A percentile compares a stretch with the other conserved stretches of the same genome.
phyloP scores from a whole-genome alignment of 2,329 filamentous ascomycete species.

The Cladosporium sp. region DNA sequence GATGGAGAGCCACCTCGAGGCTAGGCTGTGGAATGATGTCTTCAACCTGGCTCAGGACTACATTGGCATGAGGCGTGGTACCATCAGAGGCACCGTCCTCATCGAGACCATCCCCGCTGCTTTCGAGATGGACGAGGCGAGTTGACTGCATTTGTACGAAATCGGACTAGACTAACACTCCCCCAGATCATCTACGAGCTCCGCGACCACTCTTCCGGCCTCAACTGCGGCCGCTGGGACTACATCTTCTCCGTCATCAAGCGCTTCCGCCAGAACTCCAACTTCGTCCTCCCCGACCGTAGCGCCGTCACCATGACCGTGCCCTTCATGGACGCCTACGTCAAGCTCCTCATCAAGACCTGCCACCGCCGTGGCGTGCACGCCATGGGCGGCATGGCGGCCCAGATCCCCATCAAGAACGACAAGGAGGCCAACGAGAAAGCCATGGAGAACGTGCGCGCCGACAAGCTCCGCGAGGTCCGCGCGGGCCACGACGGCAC shows the following conservation, averaged over 20 bases:
- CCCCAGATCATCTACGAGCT: slow-evolving; percentile 90
- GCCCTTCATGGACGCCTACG: slow-evolving; percentile 96
- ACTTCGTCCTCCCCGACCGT: slow-evolving; percentile 90
- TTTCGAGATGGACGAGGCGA: slow-evolving; percentile 94
- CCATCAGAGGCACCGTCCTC: slow-evolving; percentile 87
- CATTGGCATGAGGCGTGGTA: slow-evolving; percentile 81
- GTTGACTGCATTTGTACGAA: neutral
- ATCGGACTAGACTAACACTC: slow-evolving; percentile 14
- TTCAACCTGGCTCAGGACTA: slow-evolving; percentile 96
- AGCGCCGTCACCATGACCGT: slow-evolving; percentile 92
- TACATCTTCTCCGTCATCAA: slow-evolving; percentile 99
- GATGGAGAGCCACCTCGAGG: slow-evolving; percentile 93
- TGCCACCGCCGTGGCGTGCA: slow-evolving; percentile 97
- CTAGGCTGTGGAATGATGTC: slow-evolving; percentile 93
- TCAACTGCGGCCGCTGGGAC: slow-evolving; percentile 99
- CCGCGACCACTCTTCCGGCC: slow-evolving; percentile 86
- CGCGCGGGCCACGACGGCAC: slow-evolving; percentile 93
- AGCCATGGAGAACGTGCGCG: slow-evolving; percentile 87
- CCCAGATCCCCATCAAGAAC: slow-evolving; percentile 97
- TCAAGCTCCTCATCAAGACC: slow-evolving; percentile 95
- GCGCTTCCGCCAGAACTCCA: slow-evolving; percentile 92
- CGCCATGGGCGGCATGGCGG: slow-evolving; percentile 97
- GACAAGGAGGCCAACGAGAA: slow-evolving; percentile 84
- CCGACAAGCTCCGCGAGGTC: slow-evolving; percentile 94
- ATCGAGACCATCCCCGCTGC: slow-evolving; percentile 97